Evolutionary conservation across 768 basidiomycete species (phyloP), one percentile per base, ranked within the genome.

Genomic region (Leccinellum albellum): DNA sequence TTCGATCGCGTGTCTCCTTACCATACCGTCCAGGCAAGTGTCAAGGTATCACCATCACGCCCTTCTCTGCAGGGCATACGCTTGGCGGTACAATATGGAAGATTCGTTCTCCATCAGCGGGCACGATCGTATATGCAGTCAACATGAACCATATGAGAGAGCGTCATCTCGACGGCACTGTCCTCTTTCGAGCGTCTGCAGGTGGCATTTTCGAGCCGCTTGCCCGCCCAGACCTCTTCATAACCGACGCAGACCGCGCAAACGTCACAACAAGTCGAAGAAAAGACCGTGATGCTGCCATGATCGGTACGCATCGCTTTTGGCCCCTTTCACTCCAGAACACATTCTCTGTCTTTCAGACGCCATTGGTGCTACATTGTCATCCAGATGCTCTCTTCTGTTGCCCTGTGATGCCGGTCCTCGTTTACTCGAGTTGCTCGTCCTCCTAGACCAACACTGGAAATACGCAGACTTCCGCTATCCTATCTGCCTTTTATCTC

Each of bases 71-170:
- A 13, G 97, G 96, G 0, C 95, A 98, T 71, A 92, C 92, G 0
- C 82, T 99, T 15, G 97, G 97, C 58, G 97, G 96, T 45, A 93
- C 95, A 6, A 90, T 99, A 61, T 98, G 94, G 94, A 98, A 98
- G 69, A 89, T 99, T 59, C 87, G 97, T n/a, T 98, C 95, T 0
- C 94, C 97, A 2, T 94, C 94, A 0, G 91, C 92, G 12, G 96
- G 95, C 3, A 98, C 97, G 3, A 88, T 98, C 32, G 77, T 98
- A 24, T 98, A 99, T 69, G 94, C 94, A 9, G 91, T 98, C 17
- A 84, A 94, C 63, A 79, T 98, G 77, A 98, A 98, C 70, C 97
- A 99, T 71, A 95, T 93, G 82, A 84, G 85, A 53, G 97, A 99
- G 70, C 84, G 95, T 33, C 96, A 98, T 75, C 79, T 99, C 29